Evolutionary conservation across 768 basidiomycete genomes (phyloP).

Genomic region (Pulveroboletus sp.): DNA sequence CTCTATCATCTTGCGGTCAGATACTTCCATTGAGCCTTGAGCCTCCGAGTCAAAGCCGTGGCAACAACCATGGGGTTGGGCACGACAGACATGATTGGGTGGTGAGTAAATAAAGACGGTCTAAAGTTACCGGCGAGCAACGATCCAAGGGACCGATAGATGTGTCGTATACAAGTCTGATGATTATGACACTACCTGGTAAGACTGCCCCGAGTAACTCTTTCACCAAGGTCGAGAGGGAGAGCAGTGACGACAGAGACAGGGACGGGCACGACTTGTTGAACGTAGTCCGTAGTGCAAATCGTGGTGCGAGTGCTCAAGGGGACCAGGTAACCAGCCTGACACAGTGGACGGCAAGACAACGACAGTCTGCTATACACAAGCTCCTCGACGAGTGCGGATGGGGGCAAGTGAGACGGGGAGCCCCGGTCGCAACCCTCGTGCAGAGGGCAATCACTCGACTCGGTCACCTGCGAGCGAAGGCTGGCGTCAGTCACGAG

Average conservation of each 20-base stretch:
- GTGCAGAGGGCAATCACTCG: slow-evolving; percentile 13
- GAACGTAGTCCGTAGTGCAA: not conserved
- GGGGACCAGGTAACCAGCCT: not conserved
- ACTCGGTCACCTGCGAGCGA: slow-evolving; percentile 13
- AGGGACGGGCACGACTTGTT: slow-evolving; percentile 11
- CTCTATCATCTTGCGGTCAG: too few relatives aligned
- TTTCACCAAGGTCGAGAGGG: slow-evolving; percentile 25
- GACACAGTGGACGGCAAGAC: slow-evolving; percentile 5
- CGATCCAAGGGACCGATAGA: too few relatives aligned
- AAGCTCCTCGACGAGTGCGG: slow-evolving; percentile 13
- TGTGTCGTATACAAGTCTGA: slow-evolving; percentile 59
- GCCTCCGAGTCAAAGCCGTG: too few relatives aligned
- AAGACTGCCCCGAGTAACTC: slow-evolving; percentile 28
- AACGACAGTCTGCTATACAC: slow-evolving; percentile 20
- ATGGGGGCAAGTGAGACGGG: slow-evolving; percentile 6
- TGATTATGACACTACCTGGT: slow-evolving; percentile 34
- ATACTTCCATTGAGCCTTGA: too few relatives aligned
- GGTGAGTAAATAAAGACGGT: too few relatives aligned
- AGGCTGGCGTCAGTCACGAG: not conserved
- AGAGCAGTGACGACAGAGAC: slow-evolving; percentile 16
- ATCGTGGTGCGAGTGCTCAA: not conserved
- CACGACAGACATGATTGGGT: too few relatives aligned
- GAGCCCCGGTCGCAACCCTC: slow-evolving; percentile 14
- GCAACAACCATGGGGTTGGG: too few relatives aligned
- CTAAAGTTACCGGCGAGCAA: too few relatives aligned